phyloP scores from a whole-genome alignment of 768 basidiomycete genomes.

The Harrya chromipes region DNA sequence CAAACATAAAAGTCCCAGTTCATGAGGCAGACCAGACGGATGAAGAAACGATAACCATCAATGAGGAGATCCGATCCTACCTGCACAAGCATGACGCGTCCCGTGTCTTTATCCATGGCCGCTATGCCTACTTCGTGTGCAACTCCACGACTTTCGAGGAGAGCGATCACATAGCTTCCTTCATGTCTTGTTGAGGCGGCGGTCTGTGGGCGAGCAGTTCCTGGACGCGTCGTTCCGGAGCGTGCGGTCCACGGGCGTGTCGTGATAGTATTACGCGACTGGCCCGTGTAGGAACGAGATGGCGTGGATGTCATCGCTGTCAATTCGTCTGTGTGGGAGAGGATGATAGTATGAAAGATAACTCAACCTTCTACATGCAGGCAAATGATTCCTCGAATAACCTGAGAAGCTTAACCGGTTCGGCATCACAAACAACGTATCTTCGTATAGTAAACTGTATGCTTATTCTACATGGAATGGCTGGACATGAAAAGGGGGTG shows the following conservation, averaged over 20 bases:
- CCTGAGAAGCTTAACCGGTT: no score
- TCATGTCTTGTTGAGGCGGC: constrained; percentile 57
- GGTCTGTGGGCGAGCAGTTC: constrained; percentile 59
- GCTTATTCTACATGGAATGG: constrained; percentile 37
- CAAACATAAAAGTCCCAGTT: not conserved
- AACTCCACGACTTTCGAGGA: constrained; percentile 75
- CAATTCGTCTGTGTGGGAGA: no score
- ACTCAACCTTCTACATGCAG: no score
- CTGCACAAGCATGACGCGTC: constrained; percentile 74
- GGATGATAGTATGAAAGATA: no score
- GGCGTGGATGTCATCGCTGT: constrained; percentile 12
- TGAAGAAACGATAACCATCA: not conserved
- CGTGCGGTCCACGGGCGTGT: constrained; percentile 56
- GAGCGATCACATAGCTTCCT: constrained; percentile 59
- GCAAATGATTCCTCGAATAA: no score
- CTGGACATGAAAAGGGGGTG: constrained; percentile 19
- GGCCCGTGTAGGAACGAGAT: constrained; percentile 12
- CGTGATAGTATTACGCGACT: constrained; percentile 12
- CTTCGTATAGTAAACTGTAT: constrained; percentile 25
- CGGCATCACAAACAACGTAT: no score
- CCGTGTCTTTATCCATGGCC: constrained; percentile 77
- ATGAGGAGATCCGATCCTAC: constrained; percentile 34
- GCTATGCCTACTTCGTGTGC: constrained; percentile 86
- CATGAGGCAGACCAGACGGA: not conserved
- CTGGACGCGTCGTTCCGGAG: constrained; percentile 37